Percentiles rank a stretch among this genome's conserved stretches.
Evolutionary conservation across 768 basidiomycete species (phyloP).

Genomic region (Sutorius australiensis): DNA sequence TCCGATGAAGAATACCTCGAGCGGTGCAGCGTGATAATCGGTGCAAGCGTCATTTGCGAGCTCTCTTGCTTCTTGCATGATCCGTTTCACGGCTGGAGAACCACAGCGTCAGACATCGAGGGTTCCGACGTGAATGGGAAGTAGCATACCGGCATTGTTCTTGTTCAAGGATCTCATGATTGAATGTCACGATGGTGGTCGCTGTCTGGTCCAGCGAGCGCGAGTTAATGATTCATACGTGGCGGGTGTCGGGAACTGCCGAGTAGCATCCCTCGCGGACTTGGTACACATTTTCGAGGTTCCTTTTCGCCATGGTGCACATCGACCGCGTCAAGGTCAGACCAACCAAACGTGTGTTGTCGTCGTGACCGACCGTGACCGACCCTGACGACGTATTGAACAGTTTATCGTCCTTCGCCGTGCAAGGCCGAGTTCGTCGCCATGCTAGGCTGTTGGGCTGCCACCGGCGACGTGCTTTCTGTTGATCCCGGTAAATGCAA

Average conservation of each 20-base stretch:
- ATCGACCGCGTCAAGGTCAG: constrained; percentile 80
- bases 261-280: constrained; percentile 8
- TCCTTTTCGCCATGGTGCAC: constrained; percentile 45
- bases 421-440: constrained; percentile 53
- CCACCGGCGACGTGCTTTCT: constrained; percentile 58
- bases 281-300: neutral
- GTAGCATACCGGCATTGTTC: constrained; percentile 76
- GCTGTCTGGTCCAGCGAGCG: neutral
- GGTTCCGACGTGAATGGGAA: neutral
- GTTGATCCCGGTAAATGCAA: constrained; percentile 47
- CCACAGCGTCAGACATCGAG: neutral
- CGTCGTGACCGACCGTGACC: neutral
- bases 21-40: constrained; percentile 79
- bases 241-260: constrained; percentile 15
- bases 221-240: constrained; percentile 2
- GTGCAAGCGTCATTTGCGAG: constrained; percentile 79
- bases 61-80: constrained; percentile 94
- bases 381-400: neutral
- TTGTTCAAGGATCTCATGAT: constrained; percentile 61
- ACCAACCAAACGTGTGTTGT: constrained; percentile 63
- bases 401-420: constrained; percentile 12
- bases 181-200: neutral
- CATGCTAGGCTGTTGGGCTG: constrained; percentile 89
- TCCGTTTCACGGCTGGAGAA: constrained; percentile 81
- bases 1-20: constrained; percentile 52